Conservation (phyloP, 2,329 filamentous ascomycete species). For the Alternaria viburni region DNA sequence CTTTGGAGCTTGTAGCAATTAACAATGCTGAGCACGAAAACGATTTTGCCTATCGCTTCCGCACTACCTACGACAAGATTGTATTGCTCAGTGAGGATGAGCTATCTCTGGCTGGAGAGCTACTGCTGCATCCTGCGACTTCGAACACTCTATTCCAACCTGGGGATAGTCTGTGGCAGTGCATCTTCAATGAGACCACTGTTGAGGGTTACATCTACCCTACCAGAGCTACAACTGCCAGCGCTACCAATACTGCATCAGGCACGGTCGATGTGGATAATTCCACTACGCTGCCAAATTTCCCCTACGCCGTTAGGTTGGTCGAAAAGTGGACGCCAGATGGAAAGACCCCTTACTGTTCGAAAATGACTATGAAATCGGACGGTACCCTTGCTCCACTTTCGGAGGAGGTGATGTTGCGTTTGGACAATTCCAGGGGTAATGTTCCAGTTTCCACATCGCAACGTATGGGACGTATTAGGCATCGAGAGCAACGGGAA, state of each 20-base stretch:
- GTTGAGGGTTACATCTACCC: constrained; percentile 35
- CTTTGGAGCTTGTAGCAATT: constrained; percentile 12
- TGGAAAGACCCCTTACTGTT: constrained; percentile 28
- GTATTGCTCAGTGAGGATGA: constrained; percentile 27
- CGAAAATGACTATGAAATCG: constrained; percentile 16
- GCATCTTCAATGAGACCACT: constrained; percentile 33
- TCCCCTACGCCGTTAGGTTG: constrained; percentile 35
- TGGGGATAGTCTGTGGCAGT: constrained; percentile 32
- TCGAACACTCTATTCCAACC: constrained; percentile 13
- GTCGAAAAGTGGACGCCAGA: constrained; percentile 26
- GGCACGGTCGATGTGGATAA: neutral
- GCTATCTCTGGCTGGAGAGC: constrained; percentile 5
- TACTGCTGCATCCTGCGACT: neutral
- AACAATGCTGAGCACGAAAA: neutral
- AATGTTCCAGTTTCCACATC: constrained; percentile 1
- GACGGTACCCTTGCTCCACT: neutral
- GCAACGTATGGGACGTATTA: neutral
- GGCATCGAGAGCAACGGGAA: neutral
- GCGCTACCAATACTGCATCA: neutral
- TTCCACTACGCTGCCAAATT: neutral
- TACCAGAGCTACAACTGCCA: neutral
- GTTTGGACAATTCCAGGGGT: constrained; percentile 5
- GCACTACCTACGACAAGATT: constrained; percentile 29
- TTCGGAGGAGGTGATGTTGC: constrained; percentile 6
- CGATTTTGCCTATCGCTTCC: constrained; percentile 28